Percentiles rank a stretch among this genome's conserved stretches.
These are phyloP conservation scores for Marsdenia floribunda DNA, from an alignment of 257 asterid species.

Conservation along the genomic window DNA sequence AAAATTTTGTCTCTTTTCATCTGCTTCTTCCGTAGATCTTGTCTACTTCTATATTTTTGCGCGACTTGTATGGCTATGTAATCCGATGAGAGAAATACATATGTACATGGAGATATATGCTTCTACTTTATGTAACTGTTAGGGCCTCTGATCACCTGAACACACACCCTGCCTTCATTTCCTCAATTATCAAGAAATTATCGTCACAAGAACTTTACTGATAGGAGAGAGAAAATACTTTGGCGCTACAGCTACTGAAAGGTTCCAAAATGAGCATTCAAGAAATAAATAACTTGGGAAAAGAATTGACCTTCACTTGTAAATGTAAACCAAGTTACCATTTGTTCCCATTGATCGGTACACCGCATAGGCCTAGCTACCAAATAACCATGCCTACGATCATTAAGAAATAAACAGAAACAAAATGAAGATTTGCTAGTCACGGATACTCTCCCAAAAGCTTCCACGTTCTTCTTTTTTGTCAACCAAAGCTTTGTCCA, in stretches of 20 bases:
- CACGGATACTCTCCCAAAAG: constrained; percentile 46
- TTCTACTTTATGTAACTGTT: background rate
- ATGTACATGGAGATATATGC: constrained; percentile 1
- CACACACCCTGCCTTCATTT: background rate
- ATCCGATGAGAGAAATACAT: background rate
- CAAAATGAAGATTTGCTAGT: constrained; percentile 23
- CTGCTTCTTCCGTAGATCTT: background rate
- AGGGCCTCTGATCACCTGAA: background rate
- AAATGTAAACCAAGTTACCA: background rate
- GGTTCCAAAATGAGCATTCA: background rate
- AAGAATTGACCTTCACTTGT: background rate
- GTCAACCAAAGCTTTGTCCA: constrained; percentile 74
- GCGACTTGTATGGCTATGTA: background rate
- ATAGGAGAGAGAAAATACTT: no score
- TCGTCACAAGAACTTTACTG: background rate
- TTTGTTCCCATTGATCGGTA: background rate
- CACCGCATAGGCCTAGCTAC: background rate
- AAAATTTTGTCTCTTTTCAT: background rate
- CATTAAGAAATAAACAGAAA: background rate
- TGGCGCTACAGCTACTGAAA: background rate
- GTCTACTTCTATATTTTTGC: background rate
- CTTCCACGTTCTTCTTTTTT: constrained; percentile 44
- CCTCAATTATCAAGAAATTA: background rate
- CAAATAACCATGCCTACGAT: background rate
- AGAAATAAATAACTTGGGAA: background rate